Conservation (phyloP, 768 basidiomycete species). For the Omphalotus guepiniiformis region DNA sequence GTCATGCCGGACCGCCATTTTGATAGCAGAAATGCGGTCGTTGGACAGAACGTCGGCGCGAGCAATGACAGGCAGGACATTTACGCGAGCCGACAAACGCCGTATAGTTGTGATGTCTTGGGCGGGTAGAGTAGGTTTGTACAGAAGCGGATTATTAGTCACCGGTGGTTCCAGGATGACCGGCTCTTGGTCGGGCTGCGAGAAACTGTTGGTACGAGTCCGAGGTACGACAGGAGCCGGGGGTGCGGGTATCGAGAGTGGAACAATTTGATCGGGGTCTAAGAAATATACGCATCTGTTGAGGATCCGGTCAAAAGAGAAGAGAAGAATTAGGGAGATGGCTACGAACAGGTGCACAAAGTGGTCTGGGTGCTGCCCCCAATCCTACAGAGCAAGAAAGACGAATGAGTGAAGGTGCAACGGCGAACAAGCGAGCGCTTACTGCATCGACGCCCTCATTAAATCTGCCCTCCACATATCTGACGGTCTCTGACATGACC, state of each 20-base stretch:
- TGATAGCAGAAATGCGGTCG: conserved; percentile 75
- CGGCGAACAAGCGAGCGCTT: conserved; percentile 33
- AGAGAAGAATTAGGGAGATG: background rate
- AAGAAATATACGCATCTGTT: conserved; percentile 81
- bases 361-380: conserved; percentile 63
- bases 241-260: conserved; percentile 61
- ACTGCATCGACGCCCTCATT: conserved; percentile 75
- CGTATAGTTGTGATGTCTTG: conserved; percentile 76
- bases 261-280: conserved; percentile 78
- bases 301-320: background rate
- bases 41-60: conserved; percentile 78
- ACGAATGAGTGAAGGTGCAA: conserved; percentile 16
- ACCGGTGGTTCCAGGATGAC: conserved; percentile 80
- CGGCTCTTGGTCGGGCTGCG: conserved; percentile 67
- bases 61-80: conserved; percentile 84
- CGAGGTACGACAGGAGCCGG: conserved; percentile 66
- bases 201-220: conserved; percentile 66
- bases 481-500: conserved; percentile 59
- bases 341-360: conserved; percentile 73
- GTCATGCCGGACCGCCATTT: conserved; percentile 75
- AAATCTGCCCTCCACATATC: conserved; percentile 69
- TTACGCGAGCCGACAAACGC: conserved; percentile 75
- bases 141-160: conserved; percentile 64
- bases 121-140: conserved; percentile 62
- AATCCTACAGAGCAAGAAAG: conserved; percentile 46